These are phyloP conservation scores for Neocucurbitaria cava DNA, from an alignment of 2,329 filamentous ascomycete genomes.

Conservation along the genomic window DNA sequence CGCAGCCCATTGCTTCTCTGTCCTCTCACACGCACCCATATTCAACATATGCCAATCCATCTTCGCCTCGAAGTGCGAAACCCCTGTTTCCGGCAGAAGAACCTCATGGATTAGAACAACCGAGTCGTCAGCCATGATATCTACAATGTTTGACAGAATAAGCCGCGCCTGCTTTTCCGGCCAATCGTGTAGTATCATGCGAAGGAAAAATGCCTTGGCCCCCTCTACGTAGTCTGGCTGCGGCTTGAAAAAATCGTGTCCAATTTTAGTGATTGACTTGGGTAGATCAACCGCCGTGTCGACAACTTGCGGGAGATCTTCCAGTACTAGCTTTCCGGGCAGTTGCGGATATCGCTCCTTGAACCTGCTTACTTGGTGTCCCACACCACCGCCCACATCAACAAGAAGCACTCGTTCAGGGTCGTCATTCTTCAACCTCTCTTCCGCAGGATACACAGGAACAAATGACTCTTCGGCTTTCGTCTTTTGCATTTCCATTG, in stretches of 20 bases:
- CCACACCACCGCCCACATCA: constrained; percentile 24
- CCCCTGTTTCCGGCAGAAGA: constrained; percentile 47
- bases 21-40: constrained; percentile 48
- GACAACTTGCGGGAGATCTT: constrained; percentile 24
- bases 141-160: constrained; percentile 44
- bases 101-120: constrained; percentile 55
- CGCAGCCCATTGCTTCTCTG: constrained; percentile 48
- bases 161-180: constrained; percentile 38
- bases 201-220: constrained; percentile 40
- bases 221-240: constrained; percentile 18
- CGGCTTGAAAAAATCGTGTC: constrained; percentile 26
- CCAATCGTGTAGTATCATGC: constrained; percentile 52
- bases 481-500: constrained; percentile 27
- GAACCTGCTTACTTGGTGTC: constrained; percentile 21
- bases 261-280: constrained; percentile 3
- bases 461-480: constrained; percentile 13
- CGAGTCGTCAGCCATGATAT: constrained; percentile 45
- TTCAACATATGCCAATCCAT: constrained; percentile 55
- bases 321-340: constrained; percentile 18
- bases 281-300: constrained; percentile 6
- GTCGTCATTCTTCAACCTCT: constrained; percentile 12
- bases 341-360: constrained; percentile 8
- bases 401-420: constrained; percentile 17
- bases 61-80: constrained; percentile 37
- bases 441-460: constrained; percentile 18